Evolutionary conservation across 2,329 filamentous ascomycete genomes (phyloP).

Genomic region (Venturia aucupariae): DNA sequence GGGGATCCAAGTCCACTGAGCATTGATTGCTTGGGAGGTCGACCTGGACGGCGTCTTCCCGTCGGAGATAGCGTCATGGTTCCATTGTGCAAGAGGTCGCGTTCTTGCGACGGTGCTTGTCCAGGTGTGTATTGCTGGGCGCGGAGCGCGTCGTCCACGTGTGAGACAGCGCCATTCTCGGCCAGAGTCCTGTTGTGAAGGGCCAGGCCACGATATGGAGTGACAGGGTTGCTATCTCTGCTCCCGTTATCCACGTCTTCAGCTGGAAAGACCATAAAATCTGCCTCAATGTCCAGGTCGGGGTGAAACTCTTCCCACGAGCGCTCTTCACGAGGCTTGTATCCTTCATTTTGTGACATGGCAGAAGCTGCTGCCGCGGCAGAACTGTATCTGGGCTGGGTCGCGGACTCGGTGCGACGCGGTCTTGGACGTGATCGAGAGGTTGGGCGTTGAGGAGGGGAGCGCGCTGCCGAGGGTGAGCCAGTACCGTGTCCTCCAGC

Average conservation of each 20-base stretch:
- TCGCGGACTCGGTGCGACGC: slow-evolving; percentile 27
- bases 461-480: slow-evolving; percentile 17
- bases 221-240: slow-evolving; percentile 38
- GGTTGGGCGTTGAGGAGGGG: slow-evolving; percentile 18
- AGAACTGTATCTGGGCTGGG: slow-evolving; percentile 66
- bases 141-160: slow-evolving; percentile 9
- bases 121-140: slow-evolving; percentile 11
- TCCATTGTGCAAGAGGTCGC: slow-evolving; percentile 21
- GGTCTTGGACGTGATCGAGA: slow-evolving; percentile 19
- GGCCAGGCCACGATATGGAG: slow-evolving; percentile 22
- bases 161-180: slow-evolving; percentile 15
- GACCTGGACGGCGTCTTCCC: slow-evolving; percentile 43
- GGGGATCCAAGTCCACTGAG: slow-evolving; percentile 51
- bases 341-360: slow-evolving; percentile 85
- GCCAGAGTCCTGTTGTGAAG: slow-evolving; percentile 13
- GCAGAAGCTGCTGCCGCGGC: slow-evolving; percentile 82
- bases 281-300: slow-evolving; percentile 79
- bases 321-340: slow-evolving; percentile 93
- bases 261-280: slow-evolving; percentile 68
- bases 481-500: slow-evolving; percentile 32
- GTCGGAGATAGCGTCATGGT: slow-evolving; percentile 30
- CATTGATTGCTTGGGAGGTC: slow-evolving; percentile 56
- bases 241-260: slow-evolving; percentile 74
- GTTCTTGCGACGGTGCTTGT: slow-evolving; percentile 5
- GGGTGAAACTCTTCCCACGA: slow-evolving; percentile 98